Evolutionary conservation across 1,284 basidiomycete species (phyloP), one percentile per base, ranked within the genome.

Genomic region (Apiotrichum siamense): DNA sequence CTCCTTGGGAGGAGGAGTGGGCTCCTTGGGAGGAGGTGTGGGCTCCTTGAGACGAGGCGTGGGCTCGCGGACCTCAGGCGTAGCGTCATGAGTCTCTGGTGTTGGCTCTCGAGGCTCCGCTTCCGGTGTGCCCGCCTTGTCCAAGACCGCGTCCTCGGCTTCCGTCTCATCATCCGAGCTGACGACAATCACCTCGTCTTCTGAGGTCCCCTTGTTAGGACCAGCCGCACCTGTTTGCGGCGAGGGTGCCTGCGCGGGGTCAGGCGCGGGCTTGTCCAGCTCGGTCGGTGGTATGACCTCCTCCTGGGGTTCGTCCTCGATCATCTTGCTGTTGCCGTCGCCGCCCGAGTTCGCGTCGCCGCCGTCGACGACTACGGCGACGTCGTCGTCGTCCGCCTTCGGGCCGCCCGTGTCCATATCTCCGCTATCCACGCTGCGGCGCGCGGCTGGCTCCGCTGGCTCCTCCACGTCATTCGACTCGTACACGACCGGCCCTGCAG

Each of bases 91-190:
- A 23, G 23, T 21, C 7, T 17, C 18, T 17, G 41, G 41, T 11
- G 54, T 61, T 37, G 44, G 58, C 45, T 56, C 64, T 54, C 63
- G 54, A 27, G 31, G 20, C 42, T 46, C 21, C 18, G 12, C 40
- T 18, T 44, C 18, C 18, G 31, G 29, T 3, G 29, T 31, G 29
- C 29, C 44, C n/a, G 13, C 32, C 41, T 49, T 21, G 12, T 36
- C 27, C 23, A 27, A 26, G 15, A 36, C 47, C 26, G 32, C 29
- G 15, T 0, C 32, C 25, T 48, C 51, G 20, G 44, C 45, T 25
- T 56, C 43, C 11, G 42, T 35, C 32, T 49, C 47, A 13, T 50
- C 54, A 20, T 39, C 44, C 9, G 32, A 43, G 26, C 39, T 41
- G 25, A 41, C 11, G 3, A 29, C 39, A 13, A 41, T 41, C 4